phyloP scores from a whole-genome alignment of 192 early-diverging fungal species.

The Mortierella hygrophila region DNA sequence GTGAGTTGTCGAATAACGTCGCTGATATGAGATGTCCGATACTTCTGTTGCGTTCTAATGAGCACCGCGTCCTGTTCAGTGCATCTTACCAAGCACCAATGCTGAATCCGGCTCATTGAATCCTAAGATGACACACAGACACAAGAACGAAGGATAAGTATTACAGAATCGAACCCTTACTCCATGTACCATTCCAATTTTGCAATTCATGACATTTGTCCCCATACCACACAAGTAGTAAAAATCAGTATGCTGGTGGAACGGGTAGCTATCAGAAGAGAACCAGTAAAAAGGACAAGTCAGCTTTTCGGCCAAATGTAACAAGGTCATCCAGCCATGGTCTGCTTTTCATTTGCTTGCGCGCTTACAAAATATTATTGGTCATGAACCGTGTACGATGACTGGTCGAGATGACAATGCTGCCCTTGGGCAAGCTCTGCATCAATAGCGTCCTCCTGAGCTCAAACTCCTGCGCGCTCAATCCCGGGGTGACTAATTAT shows the following conservation, averaged over 20 bases:
- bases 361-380: conserved; percentile 86
- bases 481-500: conserved; percentile 79
- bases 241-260: conserved; percentile 94
- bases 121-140: conserved; percentile 59
- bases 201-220: neutral
- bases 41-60: no score
- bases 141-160: neutral
- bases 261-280: conserved; percentile 75
- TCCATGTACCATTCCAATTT: neutral
- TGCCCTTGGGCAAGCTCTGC: conserved; percentile 70
- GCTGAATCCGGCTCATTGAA: conserved; percentile 94
- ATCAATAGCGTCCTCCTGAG: conserved; percentile 76
- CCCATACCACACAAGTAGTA: conserved; percentile 77
- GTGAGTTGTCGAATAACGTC: neutral
- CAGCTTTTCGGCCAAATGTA: neutral
- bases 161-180: neutral
- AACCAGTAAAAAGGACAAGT: neutral
- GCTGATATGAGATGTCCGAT: neutral
- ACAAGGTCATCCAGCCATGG: neutral
- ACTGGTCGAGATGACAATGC: conserved; percentile 78
- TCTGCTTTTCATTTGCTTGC: neutral
- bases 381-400: conserved; percentile 87
- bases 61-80: neutral
- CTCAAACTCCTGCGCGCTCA: conserved; percentile 83
- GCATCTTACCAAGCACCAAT: conserved; percentile 71